Evolutionary conservation across 345 rosid genomes (phyloP).

Genomic region (Geranium brycei): DNA sequence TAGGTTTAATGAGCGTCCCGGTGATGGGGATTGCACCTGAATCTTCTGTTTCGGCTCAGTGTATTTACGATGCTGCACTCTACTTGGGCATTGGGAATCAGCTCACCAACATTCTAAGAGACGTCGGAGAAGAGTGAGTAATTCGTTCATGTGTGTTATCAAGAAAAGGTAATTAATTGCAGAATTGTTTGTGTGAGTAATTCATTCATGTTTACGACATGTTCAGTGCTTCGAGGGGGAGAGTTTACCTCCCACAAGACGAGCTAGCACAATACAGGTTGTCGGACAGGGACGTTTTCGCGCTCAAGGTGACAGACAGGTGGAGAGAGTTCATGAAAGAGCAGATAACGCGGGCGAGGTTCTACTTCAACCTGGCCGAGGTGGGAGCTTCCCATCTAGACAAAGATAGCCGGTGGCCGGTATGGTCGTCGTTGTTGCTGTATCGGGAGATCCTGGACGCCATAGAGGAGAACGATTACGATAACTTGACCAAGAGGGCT

Average conservation of each 20-base stretch:
- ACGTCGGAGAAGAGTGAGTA: conserved; percentile 53
- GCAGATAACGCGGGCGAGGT: conserved; percentile 49
- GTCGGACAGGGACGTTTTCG: conserved; percentile 32
- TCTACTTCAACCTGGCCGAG: conserved; percentile 41
- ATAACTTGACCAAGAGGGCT: conserved; percentile 46
- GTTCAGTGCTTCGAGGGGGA: conserved; percentile 35
- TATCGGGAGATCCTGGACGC: conserved; percentile 40
- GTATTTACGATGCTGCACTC: conserved; percentile 34
- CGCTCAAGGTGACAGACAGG: conserved; percentile 28
- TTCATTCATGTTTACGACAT: not conserved
- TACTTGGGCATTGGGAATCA: conserved; percentile 48
- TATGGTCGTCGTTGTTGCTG: conserved; percentile 43
- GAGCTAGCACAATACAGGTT: conserved; percentile 44
- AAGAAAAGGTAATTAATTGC: no score
- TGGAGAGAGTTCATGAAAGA: conserved; percentile 55
- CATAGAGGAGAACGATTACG: conserved; percentile 45
- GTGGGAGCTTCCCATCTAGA: conserved; percentile 46
- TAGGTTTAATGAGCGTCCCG: conserved; percentile 50
- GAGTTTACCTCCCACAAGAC: conserved; percentile 53
- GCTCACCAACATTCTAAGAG: conserved; percentile 52
- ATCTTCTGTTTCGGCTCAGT: conserved; percentile 20
- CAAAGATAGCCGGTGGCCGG: conserved; percentile 56
- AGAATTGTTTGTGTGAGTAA: conserved; percentile 13
- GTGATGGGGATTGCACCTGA: conserved; percentile 48
- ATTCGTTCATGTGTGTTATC: not conserved